phyloP scores from a whole-genome alignment of 2,329 filamentous ascomycete species.

The Ascochyta viciae-villosae region DNA sequence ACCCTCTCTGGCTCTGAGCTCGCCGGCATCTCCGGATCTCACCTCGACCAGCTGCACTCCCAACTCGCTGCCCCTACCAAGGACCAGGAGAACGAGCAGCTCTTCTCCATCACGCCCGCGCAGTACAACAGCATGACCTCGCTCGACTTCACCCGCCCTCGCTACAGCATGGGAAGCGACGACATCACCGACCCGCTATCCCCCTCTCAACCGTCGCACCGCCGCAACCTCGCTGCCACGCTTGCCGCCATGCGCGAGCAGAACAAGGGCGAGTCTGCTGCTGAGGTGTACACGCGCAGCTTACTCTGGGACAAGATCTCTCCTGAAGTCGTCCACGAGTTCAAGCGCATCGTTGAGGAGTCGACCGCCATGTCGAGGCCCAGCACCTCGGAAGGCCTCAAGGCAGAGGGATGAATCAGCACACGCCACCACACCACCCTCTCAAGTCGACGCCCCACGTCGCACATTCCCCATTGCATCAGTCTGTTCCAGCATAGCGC shows the following conservation, averaged over 20 bases:
- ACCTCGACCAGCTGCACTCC: slow-evolving; percentile 51
- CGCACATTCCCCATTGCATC: slow-evolving; percentile 31
- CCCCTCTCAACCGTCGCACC: slow-evolving; percentile 60
- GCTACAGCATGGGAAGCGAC: slow-evolving; percentile 59
- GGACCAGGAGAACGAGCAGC: slow-evolving; percentile 85
- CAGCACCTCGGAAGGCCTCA: slow-evolving; percentile 43
- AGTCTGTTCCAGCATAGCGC: slow-evolving; percentile 42
- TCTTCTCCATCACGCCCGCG: slow-evolving; percentile 83
- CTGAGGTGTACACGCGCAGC: slow-evolving; percentile 91
- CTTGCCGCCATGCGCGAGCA: slow-evolving; percentile 78
- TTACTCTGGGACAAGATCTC: slow-evolving; percentile 95
- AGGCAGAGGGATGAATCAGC: slow-evolving; percentile 40
- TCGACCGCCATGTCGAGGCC: slow-evolving; percentile 57
- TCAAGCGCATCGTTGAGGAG: slow-evolving; percentile 88
- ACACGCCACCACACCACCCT: slow-evolving; percentile 14
- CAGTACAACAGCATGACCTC: slow-evolving; percentile 88
- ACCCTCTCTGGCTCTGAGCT: slow-evolving; percentile 48
- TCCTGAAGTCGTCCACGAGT: slow-evolving; percentile 87
- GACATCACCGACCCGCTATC: slow-evolving; percentile 48
- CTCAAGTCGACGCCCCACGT: not conserved
- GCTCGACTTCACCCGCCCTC: slow-evolving; percentile 69
- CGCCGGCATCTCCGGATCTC: slow-evolving; percentile 44
- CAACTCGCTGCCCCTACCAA: slow-evolving; percentile 68
- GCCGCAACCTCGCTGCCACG: slow-evolving; percentile 80
- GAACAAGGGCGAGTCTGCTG: slow-evolving; percentile 72